Evolutionary conservation across 2,329 filamentous ascomycete genomes (phyloP).

Genomic region (Chaetomiaceae sp.): DNA sequence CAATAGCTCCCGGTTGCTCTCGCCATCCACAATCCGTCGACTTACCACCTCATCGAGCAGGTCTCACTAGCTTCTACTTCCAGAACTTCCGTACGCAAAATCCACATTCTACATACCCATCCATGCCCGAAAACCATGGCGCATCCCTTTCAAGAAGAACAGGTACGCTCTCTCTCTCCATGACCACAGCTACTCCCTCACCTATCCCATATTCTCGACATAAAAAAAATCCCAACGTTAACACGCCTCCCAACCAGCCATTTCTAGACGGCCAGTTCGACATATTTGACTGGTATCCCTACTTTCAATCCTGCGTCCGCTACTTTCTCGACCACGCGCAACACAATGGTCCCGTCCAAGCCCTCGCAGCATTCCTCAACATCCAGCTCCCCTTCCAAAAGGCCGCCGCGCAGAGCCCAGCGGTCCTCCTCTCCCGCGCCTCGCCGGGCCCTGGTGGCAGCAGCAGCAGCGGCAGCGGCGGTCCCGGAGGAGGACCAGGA

Average conservation of each 20-base stretch:
- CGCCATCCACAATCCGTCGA: too few relatives aligned
- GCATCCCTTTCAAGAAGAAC: slow-evolving; percentile 31
- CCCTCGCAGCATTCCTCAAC: slow-evolving; percentile 85
- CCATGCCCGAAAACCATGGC: slow-evolving; percentile 31
- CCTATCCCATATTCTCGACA: neutral
- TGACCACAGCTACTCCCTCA: neutral
- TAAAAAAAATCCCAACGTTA: neutral
- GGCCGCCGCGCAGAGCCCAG: slow-evolving; percentile 40
- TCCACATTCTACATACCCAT: too few relatives aligned
- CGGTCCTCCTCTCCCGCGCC: slow-evolving; percentile 37
- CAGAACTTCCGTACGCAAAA: too few relatives aligned
- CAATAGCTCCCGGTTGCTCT: too few relatives aligned
- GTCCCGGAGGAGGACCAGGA: neutral
- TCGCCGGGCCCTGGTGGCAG: slow-evolving; percentile 29
- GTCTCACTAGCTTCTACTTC: too few relatives aligned
- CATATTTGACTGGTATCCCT: slow-evolving; percentile 89
- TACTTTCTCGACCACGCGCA: slow-evolving; percentile 93
- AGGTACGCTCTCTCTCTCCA: slow-evolving; percentile 26
- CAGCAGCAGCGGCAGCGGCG: too few relatives aligned
- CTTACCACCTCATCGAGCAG: too few relatives aligned
- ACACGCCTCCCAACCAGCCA: slow-evolving; percentile 32
- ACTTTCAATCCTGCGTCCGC: slow-evolving; percentile 81
- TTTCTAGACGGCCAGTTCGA: slow-evolving; percentile 57
- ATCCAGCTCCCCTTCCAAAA: slow-evolving; percentile 86
- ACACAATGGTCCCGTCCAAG: slow-evolving; percentile 75